Percentiles rank a stretch among this genome's conserved stretches.
These are phyloP conservation scores for Binderoboletus segoi DNA, from an alignment of 1,284 basidiomycete species.

Conservation along the genomic window DNA sequence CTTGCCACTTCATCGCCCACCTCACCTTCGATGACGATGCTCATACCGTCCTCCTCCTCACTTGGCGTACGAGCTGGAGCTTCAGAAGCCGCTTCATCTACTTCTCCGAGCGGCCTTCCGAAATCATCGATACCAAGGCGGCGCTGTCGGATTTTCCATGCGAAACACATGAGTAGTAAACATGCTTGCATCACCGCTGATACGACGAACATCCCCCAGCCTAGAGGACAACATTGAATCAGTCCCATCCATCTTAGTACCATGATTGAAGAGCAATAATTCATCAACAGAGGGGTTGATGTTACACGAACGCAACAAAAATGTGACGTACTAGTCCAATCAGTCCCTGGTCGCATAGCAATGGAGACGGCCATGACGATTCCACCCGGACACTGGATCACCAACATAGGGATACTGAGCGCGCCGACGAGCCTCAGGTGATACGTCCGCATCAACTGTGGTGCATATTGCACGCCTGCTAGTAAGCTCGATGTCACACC, in stretches of 20 bases:
- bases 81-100: not conserved
- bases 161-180: conserved; percentile 79
- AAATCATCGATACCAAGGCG: conserved; percentile 91
- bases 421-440: conserved; percentile 83
- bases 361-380: conserved; percentile 88
- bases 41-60: conserved; percentile 21
- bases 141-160: conserved; percentile 79
- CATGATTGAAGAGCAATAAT: no score
- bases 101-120: conserved; percentile 59
- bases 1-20: conserved; percentile 11
- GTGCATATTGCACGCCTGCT: conserved; percentile 84
- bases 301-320: not conserved
- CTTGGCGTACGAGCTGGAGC: not conserved
- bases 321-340: conserved; percentile 76
- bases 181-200: conserved; percentile 85
- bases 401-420: conserved; percentile 93
- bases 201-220: conserved; percentile 85
- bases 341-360: conserved; percentile 64
- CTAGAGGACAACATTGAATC: conserved; percentile 36
- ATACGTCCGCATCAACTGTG: conserved; percentile 86
- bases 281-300: no score
- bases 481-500: conserved; percentile 82
- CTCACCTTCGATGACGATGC: conserved; percentile 25
- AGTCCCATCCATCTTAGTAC: not conserved
- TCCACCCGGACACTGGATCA: conserved; percentile 91